Base-by-base conservation (phyloP, 257 asterid genomes). In the Mitragyna speciosa region DNA sequence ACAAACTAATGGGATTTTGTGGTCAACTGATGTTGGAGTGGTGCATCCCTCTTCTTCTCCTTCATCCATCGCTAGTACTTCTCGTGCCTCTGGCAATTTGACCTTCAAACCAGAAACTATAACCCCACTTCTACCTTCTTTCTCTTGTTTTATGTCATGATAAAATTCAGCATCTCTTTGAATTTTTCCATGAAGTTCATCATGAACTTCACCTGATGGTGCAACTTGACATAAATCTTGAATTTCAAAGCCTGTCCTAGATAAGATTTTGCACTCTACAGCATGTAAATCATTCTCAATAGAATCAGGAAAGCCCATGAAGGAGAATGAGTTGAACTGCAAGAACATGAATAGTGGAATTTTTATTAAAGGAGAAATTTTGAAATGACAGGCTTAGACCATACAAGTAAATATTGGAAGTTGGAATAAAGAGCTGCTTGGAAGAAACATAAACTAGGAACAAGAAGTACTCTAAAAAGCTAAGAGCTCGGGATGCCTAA, bases 21-120 rank as follows among this genome's bases (percentile, higher is more conserved):
- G 78, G 41, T 86, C 93, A 70, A n/a, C 77, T 61, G 89, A 82
- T 51, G 79, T 89, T 31, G 97, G 96, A 43, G 96, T 90, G 36
- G 61, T 84, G 83, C 88, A 87, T 78, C 81, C 83, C 0, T 68
- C 85, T 41, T 47, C 80, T 14, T 67, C 84, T 41, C 39, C 79
- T 6, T 76, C 78, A 54, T 54, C 63, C 69, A 28, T 51, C 24
- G 8, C 24, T 30, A 17, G 33, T 52, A 20, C 36, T 58, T 68
- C 79, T 56, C 47, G 72, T 33, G 8, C 43, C 73, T 63, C 31
- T 17, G 86, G 75, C 75, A 81, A 20, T 71, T 68, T 82, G 70
- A 85, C 80, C 89, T 79, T 85, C 85, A 81, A 72, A 73, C 78
- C 33, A 74, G 76, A 45, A 64, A 67, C 58, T 39, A 39, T 30